phyloP scores from a whole-genome alignment of 2,329 filamentous ascomycete species.

The Colletotrichum musae region DNA sequence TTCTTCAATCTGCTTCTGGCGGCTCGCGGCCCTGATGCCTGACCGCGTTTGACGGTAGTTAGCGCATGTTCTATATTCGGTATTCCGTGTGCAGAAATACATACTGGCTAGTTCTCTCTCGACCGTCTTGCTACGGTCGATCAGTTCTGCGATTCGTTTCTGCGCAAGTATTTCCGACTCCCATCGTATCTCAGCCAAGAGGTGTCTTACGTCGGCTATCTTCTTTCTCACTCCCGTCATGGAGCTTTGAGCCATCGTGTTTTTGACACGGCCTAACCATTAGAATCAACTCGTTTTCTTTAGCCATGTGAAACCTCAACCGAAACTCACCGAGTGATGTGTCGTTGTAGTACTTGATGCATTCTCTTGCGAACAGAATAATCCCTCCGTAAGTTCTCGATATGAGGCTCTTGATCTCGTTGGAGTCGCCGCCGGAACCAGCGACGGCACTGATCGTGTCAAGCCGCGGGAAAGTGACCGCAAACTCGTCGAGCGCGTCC shows the following conservation, averaged over 20 bases:
- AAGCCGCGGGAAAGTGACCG: background rate
- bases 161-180: background rate
- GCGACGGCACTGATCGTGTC: background rate
- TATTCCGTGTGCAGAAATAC: background rate
- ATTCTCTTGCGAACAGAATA: background rate
- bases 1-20: background rate
- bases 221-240: background rate
- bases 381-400: background rate
- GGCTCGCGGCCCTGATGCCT: background rate
- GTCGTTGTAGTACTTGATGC: background rate
- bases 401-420: background rate
- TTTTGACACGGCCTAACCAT: background rate
- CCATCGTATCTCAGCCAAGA: background rate
- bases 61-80: background rate
- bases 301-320: background rate
- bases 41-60: background rate
- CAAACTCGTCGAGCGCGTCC: constrained; percentile 4
- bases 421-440: background rate
- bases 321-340: background rate
- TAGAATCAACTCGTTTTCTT: background rate
- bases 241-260: background rate
- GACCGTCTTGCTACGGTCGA: background rate
- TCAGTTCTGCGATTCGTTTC: background rate
- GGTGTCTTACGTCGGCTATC: background rate
- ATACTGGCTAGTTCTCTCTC: background rate